phyloP scores from a whole-genome alignment of 2,329 filamentous ascomycete species.

The Calonectria multiphialidica region DNA sequence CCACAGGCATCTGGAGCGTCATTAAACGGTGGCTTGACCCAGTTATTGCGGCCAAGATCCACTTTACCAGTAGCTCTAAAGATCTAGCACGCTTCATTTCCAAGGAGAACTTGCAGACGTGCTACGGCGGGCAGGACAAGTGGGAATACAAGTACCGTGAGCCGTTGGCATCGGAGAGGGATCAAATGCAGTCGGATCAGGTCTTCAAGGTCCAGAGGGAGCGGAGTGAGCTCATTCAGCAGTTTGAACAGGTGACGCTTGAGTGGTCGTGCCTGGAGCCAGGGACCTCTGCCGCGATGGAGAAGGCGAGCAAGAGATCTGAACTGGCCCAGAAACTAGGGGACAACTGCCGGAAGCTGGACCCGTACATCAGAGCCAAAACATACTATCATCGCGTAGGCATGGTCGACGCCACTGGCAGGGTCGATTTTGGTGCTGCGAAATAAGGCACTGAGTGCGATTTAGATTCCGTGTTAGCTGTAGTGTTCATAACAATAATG shows the following conservation, averaged over 20 bases:
- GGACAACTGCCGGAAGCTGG: constrained; percentile 77
- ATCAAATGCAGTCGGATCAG: constrained; percentile 49
- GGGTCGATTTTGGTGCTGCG: constrained; percentile 36
- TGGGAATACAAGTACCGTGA: constrained; percentile 77
- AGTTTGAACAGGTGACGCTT: constrained; percentile 60
- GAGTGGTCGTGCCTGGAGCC: constrained; percentile 27
- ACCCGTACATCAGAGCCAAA: constrained; percentile 72
- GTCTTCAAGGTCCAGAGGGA: constrained; percentile 63
- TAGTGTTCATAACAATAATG: neutral
- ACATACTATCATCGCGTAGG: constrained; percentile 39
- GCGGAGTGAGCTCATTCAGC: constrained; percentile 63
- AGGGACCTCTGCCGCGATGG: neutral
- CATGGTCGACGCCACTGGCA: constrained; percentile 27
- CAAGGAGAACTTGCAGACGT: constrained; percentile 66
- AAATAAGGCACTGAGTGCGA: constrained; percentile 6
- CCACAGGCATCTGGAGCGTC: constrained; percentile 64
- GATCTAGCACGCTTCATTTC: constrained; percentile 73
- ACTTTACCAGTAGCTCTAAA: constrained; percentile 73
- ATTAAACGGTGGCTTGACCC: constrained; percentile 83
- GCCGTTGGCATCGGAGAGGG: constrained; percentile 70
- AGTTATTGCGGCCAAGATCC: constrained; percentile 78
- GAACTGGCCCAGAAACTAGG: constrained; percentile 63
- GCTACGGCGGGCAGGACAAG: constrained; percentile 75
- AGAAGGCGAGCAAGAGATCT: constrained; percentile 52
- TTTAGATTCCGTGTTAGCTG: neutral